Percentiles rank a stretch among this genome's conserved stretches.
These are phyloP conservation scores for Ramularia endophylla DNA, from an alignment of 2,329 filamentous ascomycete species.

Conservation along the genomic window DNA sequence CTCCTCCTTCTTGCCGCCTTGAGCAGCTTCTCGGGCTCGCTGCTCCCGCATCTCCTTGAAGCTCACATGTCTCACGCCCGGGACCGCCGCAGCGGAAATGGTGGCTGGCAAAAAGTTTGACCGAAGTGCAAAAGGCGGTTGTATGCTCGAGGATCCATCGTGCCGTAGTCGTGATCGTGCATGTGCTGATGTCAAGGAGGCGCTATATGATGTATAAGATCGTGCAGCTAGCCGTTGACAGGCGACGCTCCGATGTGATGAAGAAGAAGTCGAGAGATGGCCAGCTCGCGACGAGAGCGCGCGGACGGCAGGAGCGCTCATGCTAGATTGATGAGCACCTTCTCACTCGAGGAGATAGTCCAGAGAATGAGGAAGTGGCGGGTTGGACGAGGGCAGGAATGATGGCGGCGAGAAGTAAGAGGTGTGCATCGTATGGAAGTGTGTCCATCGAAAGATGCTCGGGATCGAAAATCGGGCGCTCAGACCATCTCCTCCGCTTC, in stretches of 20 bases:
- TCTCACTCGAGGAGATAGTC: neutral
- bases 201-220: constrained; percentile 21
- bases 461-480: constrained; percentile 1
- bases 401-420: constrained; percentile 1
- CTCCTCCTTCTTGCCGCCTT: constrained; percentile 36
- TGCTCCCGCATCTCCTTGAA: constrained; percentile 35
- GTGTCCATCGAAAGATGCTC: neutral
- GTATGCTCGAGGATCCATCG: constrained; percentile 18
- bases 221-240: constrained; percentile 41
- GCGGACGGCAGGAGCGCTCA: constrained; percentile 39
- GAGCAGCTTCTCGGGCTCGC: constrained; percentile 31
- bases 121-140: constrained; percentile 34
- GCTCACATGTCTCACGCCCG: constrained; percentile 40
- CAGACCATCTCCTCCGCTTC: constrained; percentile 8
- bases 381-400: constrained; percentile 1
- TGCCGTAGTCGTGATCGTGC: constrained; percentile 20
- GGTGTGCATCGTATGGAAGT: neutral
- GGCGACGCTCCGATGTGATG: constrained; percentile 42
- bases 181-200: constrained; percentile 13
- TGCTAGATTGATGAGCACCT: constrained; percentile 28
- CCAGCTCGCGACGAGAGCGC: constrained; percentile 37
- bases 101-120: constrained; percentile 40
- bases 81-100: constrained; percentile 37
- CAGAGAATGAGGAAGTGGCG: constrained; percentile 1
- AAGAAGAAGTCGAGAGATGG: constrained; percentile 32